These are phyloP conservation scores for Elsinoe batatas DNA, from an alignment of 2,329 filamentous ascomycete species.

Conservation along the genomic window DNA sequence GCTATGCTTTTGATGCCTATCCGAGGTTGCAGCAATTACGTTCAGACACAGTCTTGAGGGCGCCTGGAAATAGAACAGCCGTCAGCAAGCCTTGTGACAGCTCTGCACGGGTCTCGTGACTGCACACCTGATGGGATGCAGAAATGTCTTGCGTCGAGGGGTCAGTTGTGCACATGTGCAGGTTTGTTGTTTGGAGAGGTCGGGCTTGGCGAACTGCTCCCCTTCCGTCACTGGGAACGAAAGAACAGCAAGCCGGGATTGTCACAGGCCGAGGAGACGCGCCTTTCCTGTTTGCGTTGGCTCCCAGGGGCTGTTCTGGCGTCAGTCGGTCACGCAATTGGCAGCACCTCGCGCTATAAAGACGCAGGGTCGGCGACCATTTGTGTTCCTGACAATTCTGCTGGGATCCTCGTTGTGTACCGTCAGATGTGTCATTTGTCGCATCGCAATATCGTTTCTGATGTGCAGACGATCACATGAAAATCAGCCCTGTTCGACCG, in stretches of 20 bases:
- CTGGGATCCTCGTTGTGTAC: background rate
- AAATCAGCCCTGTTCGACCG: background rate
- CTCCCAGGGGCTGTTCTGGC: background rate
- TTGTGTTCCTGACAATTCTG: constrained; percentile 7
- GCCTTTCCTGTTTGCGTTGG: constrained; percentile 1
- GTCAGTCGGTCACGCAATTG: constrained; percentile 4
- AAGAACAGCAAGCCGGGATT: background rate
- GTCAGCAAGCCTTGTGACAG: background rate
- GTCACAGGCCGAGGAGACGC: background rate
- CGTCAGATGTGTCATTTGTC: background rate
- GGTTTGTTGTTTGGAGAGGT: constrained; percentile 6
- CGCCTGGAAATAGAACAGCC: too few relatives aligned
- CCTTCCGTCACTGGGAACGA: background rate
- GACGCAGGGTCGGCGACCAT: constrained; percentile 4
- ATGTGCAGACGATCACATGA: background rate
- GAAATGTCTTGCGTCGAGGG: background rate
- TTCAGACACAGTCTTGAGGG: too few relatives aligned
- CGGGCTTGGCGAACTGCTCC: constrained; percentile 5
- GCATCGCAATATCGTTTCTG: background rate
- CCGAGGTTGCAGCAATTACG: background rate
- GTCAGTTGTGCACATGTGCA: background rate
- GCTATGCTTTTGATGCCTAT: constrained; percentile 1
- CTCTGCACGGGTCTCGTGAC: background rate
- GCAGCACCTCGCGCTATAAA: constrained; percentile 4
- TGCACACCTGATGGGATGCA: background rate